Evolutionary conservation across 352 stramenopile genomes (phyloP), one percentile per base, ranked within the genome.

Genomic region (Globisporangium cystogenes): DNA sequence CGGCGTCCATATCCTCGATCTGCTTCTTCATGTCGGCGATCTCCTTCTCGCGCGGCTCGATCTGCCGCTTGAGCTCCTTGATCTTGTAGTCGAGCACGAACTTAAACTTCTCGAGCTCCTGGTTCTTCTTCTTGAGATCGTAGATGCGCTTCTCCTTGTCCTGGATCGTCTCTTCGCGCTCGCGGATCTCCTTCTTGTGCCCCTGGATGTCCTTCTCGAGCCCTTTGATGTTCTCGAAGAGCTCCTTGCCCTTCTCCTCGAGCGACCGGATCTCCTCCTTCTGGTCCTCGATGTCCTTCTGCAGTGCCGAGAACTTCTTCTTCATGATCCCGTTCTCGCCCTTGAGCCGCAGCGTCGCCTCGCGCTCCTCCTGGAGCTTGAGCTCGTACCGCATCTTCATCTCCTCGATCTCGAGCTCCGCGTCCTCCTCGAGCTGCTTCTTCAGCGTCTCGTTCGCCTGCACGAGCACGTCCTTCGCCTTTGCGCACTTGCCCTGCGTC

Each of bases 21-120:
- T 98, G 85, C 43, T 92, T 87, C 62, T 96, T 96, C 90, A 98
- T 97, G 57, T 90, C 86, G 3, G 80, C 72, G 50, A 98, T 98
- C 55, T 98, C 94, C 29, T 90, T 90, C 55, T 98, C 92, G 7
- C 93, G 86, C 18, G 94, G 94, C 64, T 98, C 94, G 39, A 98
- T 98, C 68, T 98, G 93, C 4, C 90, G 79, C 70, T 98, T 98
- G 6, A 98, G 67, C 73, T 98, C 94, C 59, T 97, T 97, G 72
- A 98, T 98, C 67, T 98, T 98, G 77, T 97, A 98, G 62, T 98
- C 93, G 27, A 98, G 62, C 39, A 98, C 92, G 51, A 98, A 98
- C 64, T 98, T 98, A 70, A 98, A 98, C 68, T 98, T 98, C 44
- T 98, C 93, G 21, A 98, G 70, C 66, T 98, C 92, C 59, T 97